Percentiles rank a stretch among this genome's conserved stretches.
Conservation (phyloP, 352 stramenopile genomes). For the Phytophthora ramorum region DNA sequence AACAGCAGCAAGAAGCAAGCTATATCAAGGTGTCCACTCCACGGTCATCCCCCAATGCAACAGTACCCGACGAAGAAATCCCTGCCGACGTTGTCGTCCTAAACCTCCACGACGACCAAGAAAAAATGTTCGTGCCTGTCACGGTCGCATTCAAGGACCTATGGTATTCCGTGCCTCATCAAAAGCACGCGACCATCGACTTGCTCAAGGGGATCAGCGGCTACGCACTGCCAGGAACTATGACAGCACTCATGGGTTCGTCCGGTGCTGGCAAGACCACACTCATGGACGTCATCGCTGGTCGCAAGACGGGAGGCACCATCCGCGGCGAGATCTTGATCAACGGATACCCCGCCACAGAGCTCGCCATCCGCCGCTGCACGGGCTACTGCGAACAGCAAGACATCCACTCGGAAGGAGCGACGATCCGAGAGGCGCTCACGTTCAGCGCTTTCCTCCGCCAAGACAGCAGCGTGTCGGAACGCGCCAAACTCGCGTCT, state of each 20-base stretch:
- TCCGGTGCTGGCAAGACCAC: constrained; percentile 80
- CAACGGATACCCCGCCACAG: constrained; percentile 40
- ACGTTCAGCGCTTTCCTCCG: constrained; percentile 85
- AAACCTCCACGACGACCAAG: constrained; percentile 15
- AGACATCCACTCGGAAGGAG: constrained; percentile 24
- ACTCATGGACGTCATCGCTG: constrained; percentile 64
- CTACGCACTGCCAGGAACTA: constrained; percentile 40
- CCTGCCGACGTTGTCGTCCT: constrained; percentile 14
- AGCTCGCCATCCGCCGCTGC: constrained; percentile 38
- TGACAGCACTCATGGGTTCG: constrained; percentile 62
- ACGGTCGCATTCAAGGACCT: constrained; percentile 13
- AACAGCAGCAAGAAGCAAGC: constrained; percentile 17
- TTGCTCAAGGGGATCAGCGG: constrained; percentile 79
- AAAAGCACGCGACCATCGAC: constrained; percentile 43
- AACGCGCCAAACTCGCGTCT: constrained; percentile 31
- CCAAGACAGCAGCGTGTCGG: constrained; percentile 36
- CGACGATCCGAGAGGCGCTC: constrained; percentile 88
- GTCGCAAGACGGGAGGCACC: constrained; percentile 82
- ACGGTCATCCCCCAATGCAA: background rate
- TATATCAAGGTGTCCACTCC: constrained; percentile 24
- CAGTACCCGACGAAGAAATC: constrained; percentile 7
- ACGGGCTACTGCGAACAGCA: constrained; percentile 43
- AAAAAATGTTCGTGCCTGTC: constrained; percentile 34
- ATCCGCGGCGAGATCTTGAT: constrained; percentile 58
- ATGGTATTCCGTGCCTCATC: constrained; percentile 15